Evolutionary conservation across 164 flowering plant species (phyloP).

Genomic region (Pachysandra terminalis): DNA sequence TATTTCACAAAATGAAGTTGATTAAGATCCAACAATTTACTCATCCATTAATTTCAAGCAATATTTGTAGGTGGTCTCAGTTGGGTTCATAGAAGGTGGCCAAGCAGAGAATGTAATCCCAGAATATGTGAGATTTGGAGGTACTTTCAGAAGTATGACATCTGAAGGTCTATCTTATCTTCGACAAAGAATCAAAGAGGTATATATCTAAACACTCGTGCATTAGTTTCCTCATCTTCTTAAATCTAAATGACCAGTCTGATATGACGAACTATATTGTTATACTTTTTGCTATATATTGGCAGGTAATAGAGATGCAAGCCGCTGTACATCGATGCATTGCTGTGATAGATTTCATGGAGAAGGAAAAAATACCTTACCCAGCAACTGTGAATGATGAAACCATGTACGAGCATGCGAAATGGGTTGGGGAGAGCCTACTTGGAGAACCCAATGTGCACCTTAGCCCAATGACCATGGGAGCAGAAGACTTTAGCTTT

Average conservation of each 20-base stretch:
- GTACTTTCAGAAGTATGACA: slow-evolving; percentile 63
- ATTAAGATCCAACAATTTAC: background rate
- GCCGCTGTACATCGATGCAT: slow-evolving; percentile 51
- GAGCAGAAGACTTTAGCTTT: slow-evolving; percentile 74
- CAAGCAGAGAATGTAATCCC: slow-evolving; percentile 61
- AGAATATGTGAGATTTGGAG: slow-evolving; percentile 55
- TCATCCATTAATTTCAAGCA: background rate
- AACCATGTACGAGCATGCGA: slow-evolving; percentile 52
- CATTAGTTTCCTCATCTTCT: background rate
- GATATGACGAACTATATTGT: background rate
- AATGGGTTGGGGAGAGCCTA: slow-evolving; percentile 39
- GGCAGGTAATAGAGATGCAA: slow-evolving; percentile 66
- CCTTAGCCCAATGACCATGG: slow-evolving; percentile 40
- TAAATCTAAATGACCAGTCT: background rate
- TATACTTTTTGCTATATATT: background rate
- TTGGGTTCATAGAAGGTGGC: slow-evolving; percentile 50
- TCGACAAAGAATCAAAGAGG: slow-evolving; percentile 63
- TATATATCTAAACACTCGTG: no score
- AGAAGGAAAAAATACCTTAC: slow-evolving; percentile 34
- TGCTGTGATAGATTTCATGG: slow-evolving; percentile 63
- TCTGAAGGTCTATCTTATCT: slow-evolving; percentile 43
- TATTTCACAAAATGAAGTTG: background rate
- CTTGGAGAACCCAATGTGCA: slow-evolving; percentile 48
- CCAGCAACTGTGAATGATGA: slow-evolving; percentile 60
- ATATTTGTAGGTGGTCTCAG: slow-evolving; percentile 63